phyloP scores from a whole-genome alignment of 2,329 filamentous ascomycete genomes.

The Trichoderma atrobrunneum region DNA sequence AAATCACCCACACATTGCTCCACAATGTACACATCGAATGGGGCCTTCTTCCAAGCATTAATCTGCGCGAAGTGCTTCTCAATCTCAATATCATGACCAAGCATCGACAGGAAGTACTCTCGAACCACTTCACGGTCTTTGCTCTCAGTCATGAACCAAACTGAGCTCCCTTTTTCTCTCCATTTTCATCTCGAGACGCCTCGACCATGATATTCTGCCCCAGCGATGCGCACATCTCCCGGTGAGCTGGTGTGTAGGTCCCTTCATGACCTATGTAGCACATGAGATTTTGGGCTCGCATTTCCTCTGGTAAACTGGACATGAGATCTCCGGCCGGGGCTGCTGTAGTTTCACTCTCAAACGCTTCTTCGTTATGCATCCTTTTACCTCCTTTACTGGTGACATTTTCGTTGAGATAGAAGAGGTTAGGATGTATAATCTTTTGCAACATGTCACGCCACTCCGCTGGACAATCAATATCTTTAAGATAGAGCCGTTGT shows the following conservation, averaged over 20 bases:
- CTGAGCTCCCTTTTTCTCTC: slow-evolving; percentile 83
- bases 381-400: slow-evolving; percentile 37
- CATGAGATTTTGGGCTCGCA: slow-evolving; percentile 96
- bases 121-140: slow-evolving; percentile 87
- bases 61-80: slow-evolving; percentile 96
- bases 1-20: slow-evolving; percentile 90
- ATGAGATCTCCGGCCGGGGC: slow-evolving; percentile 86
- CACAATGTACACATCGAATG: slow-evolving; percentile 88
- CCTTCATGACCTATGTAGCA: slow-evolving; percentile 98
- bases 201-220: slow-evolving; percentile 99
- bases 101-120: slow-evolving; percentile 88
- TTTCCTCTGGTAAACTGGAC: slow-evolving; percentile 81
- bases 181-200: slow-evolving; percentile 68
- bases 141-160: slow-evolving; percentile 99
- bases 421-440: slow-evolving; percentile 75
- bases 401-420: slow-evolving; percentile 84
- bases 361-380: slow-evolving; percentile 37
- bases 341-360: slow-evolving; percentile 53
- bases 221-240: slow-evolving; percentile 95
- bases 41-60: slow-evolving; percentile 91
- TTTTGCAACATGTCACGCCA: slow-evolving; percentile 81
- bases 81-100: slow-evolving; percentile 95
- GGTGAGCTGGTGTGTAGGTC: slow-evolving; percentile 91
- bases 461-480: slow-evolving; percentile 87
- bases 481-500: slow-evolving; percentile 91